Evolutionary conservation across 371 early-diverging fungal species (phyloP).

Genomic region (Fennellomyces sp.): DNA sequence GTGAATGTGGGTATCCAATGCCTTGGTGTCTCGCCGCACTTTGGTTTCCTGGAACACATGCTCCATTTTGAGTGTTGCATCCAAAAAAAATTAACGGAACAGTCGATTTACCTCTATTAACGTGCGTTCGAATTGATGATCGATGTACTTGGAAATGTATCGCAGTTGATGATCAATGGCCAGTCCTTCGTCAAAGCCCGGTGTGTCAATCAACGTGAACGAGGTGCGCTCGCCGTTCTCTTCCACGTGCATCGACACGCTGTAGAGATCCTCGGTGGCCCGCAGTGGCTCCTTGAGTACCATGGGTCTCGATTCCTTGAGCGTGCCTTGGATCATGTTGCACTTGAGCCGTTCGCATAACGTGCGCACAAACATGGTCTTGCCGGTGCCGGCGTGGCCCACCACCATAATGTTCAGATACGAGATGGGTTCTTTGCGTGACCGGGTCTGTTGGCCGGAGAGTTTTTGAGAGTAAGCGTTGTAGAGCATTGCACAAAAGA

Average conservation of each 20-base stretch:
- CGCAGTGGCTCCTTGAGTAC: conserved; percentile 27
- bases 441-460: conserved; percentile 13
- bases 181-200: conserved; percentile 59
- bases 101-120: conserved; percentile 63
- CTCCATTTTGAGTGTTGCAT: not conserved
- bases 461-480: conserved; percentile 31
- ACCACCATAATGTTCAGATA: conserved; percentile 71
- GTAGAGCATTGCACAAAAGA: conserved; percentile 21
- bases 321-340: conserved; percentile 30
- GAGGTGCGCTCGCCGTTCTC: conserved; percentile 77
- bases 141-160: conserved; percentile 62
- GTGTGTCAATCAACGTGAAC: conserved; percentile 84
- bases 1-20: conserved; percentile 90
- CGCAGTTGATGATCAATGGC: conserved; percentile 52
- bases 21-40: conserved; percentile 71
- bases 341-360: conserved; percentile 59
- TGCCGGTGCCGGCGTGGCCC: conserved; percentile 75
- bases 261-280: conserved; percentile 51
- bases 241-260: conserved; percentile 68
- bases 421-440: conserved; percentile 40
- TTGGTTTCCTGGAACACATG: conserved; percentile 67
- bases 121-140: conserved; percentile 74
- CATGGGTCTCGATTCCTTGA: conserved; percentile 29
- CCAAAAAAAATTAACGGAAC: not conserved
- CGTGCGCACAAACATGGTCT: conserved; percentile 81